A percentile compares a stretch with the other conserved stretches of the same genome.
These are phyloP conservation scores for Kwoniella shivajii DNA, from an alignment of 1,284 basidiomycete species.

Conservation along the genomic window DNA sequence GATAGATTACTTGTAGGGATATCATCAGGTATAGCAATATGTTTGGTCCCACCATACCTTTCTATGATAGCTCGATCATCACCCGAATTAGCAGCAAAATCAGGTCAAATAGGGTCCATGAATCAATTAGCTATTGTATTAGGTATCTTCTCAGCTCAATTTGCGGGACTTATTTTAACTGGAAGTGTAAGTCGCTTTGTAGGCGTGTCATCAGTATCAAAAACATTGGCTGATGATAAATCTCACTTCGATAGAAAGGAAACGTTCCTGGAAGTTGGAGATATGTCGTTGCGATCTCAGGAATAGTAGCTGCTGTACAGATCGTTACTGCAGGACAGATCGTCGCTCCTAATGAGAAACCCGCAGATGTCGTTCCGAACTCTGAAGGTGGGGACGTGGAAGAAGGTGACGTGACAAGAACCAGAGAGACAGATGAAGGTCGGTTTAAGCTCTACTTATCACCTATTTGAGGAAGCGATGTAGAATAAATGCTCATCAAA, in stretches of 20 bases:
- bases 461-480: not conserved
- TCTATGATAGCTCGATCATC: constrained; percentile 73
- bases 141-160: constrained; percentile 78
- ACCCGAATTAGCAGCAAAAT: constrained; percentile 25
- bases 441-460: not conserved
- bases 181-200: constrained; percentile 54
- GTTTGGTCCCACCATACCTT: constrained; percentile 82
- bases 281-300: constrained; percentile 68
- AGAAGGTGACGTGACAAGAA: not conserved
- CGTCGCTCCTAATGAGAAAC: constrained; percentile 2
- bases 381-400: constrained; percentile 14
- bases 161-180: constrained; percentile 48
- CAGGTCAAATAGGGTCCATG: constrained; percentile 65
- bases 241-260: constrained; percentile 43
- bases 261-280: constrained; percentile 63
- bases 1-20: constrained; percentile 73
- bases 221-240: not conserved
- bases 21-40: constrained; percentile 79
- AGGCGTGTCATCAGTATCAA: constrained; percentile 62
- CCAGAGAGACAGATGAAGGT: constrained; percentile 12
- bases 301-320: constrained; percentile 64
- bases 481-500: not conserved
- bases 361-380: too few species aligned
- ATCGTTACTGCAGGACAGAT: constrained; percentile 52
- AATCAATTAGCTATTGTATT: constrained; percentile 85